Conservation (phyloP, 495 filamentous ascomycete species). For the Clavariopsis aquatica region DNA sequence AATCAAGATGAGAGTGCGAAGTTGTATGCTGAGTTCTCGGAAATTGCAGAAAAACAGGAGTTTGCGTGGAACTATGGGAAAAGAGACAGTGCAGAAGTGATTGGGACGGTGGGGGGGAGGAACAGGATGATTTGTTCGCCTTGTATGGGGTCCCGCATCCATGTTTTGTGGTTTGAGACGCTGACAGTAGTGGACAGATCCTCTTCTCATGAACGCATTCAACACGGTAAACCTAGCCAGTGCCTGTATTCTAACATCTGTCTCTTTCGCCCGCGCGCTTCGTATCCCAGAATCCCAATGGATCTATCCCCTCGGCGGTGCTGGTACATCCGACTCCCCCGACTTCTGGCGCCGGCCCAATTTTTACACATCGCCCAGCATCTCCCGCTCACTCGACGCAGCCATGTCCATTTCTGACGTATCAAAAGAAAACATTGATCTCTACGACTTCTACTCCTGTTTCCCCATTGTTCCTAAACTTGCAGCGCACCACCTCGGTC, state of each 20-base stretch:
- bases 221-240: conserved; percentile 59
- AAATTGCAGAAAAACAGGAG: conserved; percentile 49
- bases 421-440: conserved; percentile 50
- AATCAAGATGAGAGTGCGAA: conserved; percentile 53
- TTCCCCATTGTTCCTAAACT: conserved; percentile 64
- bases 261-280: conserved; percentile 51
- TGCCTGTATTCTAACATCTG: conserved; percentile 56
- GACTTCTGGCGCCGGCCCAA: conserved; percentile 58
- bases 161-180: neutral
- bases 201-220: conserved; percentile 63
- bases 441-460: conserved; percentile 61
- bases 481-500: conserved; percentile 54
- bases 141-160: conserved; percentile 41
- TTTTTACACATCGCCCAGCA: conserved; percentile 52
- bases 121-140: conserved; percentile 60
- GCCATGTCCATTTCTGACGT: conserved; percentile 46
- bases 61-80: conserved; percentile 54
- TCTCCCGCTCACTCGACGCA: conserved; percentile 55
- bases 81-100: conserved; percentile 44
- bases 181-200: conserved; percentile 47
- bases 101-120: conserved; percentile 51
- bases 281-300: conserved; percentile 53
- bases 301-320: conserved; percentile 60
- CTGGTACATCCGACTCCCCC: conserved; percentile 52
- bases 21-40: conserved; percentile 54